A percentile compares a stretch with the other conserved stretches of the same genome.
phyloP scores from a whole-genome alignment of 2,329 filamentous ascomycete genomes.

The Teratosphaeria viscida region DNA sequence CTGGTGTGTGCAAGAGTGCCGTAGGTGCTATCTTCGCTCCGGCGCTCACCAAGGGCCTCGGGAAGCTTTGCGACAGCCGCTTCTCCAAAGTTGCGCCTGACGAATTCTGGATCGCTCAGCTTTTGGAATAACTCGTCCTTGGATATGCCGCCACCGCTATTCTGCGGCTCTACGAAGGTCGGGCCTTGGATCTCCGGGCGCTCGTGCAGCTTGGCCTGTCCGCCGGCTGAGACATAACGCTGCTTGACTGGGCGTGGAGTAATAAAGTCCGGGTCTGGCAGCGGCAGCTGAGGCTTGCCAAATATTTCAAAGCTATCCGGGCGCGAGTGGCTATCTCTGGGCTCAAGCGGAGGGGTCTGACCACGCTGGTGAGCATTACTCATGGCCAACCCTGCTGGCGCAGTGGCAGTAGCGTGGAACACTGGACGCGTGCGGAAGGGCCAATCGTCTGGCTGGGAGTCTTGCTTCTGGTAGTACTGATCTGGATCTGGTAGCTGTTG shows the following conservation, averaged over 20 bases:
- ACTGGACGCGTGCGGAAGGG: not conserved
- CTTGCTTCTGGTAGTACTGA: not conserved
- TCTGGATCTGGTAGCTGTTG: not conserved
- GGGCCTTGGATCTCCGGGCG: constrained; percentile 14
- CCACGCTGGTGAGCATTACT: not conserved
- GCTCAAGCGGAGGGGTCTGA: not conserved
- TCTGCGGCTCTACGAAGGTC: not conserved
- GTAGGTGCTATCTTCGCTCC: not conserved
- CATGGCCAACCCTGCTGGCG: not conserved
- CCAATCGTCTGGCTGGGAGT: not conserved
- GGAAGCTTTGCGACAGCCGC: constrained; percentile 1
- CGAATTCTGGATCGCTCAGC: constrained; percentile 4
- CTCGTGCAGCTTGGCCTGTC: constrained; percentile 12
- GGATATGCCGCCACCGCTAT: constrained; percentile 1
- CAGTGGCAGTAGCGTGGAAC: constrained; percentile 1
- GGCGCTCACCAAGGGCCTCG: not conserved
- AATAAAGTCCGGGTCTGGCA: constrained; percentile 12
- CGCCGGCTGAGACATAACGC: constrained; percentile 21
- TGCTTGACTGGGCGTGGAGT: constrained; percentile 12
- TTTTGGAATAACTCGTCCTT: constrained; percentile 7
- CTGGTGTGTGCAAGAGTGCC: not conserved
- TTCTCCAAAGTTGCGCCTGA: constrained; percentile 6
- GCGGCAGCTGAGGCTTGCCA: constrained; percentile 1
- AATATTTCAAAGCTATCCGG: not conserved
- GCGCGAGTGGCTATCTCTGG: not conserved